These are phyloP conservation scores for Tremella fuciformis DNA, from an alignment of 768 basidiomycete species.

Conservation along the genomic window DNA sequence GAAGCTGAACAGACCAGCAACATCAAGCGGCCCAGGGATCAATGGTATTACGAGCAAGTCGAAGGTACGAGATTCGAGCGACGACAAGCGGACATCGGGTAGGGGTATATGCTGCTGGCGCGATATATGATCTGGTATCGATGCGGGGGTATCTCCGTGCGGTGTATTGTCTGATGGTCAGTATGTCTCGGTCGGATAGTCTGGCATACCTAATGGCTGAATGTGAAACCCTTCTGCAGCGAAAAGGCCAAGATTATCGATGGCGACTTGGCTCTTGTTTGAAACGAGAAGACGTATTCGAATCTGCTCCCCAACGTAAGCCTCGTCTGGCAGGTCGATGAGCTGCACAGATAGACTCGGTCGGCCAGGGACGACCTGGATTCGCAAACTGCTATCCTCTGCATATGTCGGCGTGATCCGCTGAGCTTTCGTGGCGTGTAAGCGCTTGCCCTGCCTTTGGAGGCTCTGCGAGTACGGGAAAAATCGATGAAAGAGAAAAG, in stretches of 20 bases:
- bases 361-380: constrained; percentile 64
- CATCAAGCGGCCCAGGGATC: not conserved
- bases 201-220: not conserved
- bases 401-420: constrained; percentile 69
- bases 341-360: constrained; percentile 60
- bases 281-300: constrained; percentile 60
- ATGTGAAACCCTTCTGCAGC: not conserved
- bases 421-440: constrained; percentile 72
- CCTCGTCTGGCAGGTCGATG: constrained; percentile 51
- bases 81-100: constrained; percentile 46
- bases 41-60: constrained; percentile 59
- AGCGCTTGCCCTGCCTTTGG: constrained; percentile 66
- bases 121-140: constrained; percentile 21
- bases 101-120: constrained; percentile 10
- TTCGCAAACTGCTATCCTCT: constrained; percentile 62
- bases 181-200: not conserved
- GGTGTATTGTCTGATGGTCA: constrained; percentile 51
- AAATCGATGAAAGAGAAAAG: constrained; percentile 65
- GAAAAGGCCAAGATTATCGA: constrained; percentile 68
- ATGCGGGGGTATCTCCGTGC: constrained; percentile 57
- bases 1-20: constrained; percentile 6
- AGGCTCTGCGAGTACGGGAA: constrained; percentile 68
- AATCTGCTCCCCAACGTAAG: constrained; percentile 70
- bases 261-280: constrained; percentile 63
- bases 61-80: constrained; percentile 60